phyloP scores from a whole-genome alignment of 2,329 filamentous ascomycete species.

The Phoma sp. region DNA sequence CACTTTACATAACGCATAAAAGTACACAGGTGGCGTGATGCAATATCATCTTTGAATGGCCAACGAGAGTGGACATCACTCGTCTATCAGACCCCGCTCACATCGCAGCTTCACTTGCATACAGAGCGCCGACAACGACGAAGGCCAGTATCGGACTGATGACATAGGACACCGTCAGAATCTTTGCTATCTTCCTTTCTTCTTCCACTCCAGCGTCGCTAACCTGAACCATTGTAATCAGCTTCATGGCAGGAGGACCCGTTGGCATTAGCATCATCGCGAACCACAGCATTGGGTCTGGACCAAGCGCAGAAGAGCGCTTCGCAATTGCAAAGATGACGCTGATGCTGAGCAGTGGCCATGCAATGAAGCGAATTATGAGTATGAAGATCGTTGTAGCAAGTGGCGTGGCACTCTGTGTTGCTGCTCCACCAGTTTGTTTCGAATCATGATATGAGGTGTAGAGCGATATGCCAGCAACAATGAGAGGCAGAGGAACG shows the following conservation, averaged over 20 bases:
- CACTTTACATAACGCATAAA: neutral
- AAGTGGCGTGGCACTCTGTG: slow-evolving; percentile 13
- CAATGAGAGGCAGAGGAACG: slow-evolving; percentile 37
- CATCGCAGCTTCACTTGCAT: slow-evolving; percentile 35
- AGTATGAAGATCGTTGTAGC: slow-evolving; percentile 35
- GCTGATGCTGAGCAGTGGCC: slow-evolving; percentile 50
- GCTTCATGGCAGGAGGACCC: slow-evolving; percentile 60
- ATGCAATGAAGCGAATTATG: slow-evolving; percentile 34
- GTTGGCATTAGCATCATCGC: slow-evolving; percentile 64
- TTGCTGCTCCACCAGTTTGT: neutral
- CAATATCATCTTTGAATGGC: neutral
- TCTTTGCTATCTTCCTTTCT: slow-evolving; percentile 59
- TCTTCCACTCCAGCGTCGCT: slow-evolving; percentile 50
- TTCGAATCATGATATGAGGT: slow-evolving; percentile 30
- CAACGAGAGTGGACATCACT: neutral
- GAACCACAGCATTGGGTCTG: slow-evolving; percentile 70
- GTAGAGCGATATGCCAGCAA: slow-evolving; percentile 38
- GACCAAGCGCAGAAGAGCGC: slow-evolving; percentile 52
- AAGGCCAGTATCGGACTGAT: slow-evolving; percentile 39
- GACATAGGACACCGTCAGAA: slow-evolving; percentile 49
- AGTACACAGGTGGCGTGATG: neutral
- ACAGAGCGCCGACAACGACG: slow-evolving; percentile 41
- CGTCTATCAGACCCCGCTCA: neutral
- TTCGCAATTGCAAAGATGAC: slow-evolving; percentile 62
- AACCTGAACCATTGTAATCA: slow-evolving; percentile 59